Evolutionary conservation across 2,329 filamentous ascomycete species (phyloP).

Genomic region (Colletotrichum sojae): DNA sequence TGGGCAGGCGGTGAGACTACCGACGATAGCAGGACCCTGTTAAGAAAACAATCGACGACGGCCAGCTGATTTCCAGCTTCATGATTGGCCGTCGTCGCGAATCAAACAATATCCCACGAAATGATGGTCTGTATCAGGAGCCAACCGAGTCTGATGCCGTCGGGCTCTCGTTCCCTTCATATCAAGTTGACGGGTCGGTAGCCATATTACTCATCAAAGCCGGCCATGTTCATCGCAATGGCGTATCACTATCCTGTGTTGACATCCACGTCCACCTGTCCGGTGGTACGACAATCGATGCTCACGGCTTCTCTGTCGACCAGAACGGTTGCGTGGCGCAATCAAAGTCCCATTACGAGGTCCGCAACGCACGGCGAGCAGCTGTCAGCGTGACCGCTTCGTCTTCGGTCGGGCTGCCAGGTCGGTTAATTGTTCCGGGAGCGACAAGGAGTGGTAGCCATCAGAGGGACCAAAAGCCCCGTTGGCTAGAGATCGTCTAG

Average conservation of each 20-base stretch:
- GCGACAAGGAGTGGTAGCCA: slow-evolving; percentile 14
- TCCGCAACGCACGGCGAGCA: slow-evolving; percentile 13
- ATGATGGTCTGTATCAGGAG: slow-evolving; percentile 37
- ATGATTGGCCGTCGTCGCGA: slow-evolving; percentile 21
- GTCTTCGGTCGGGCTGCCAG: slow-evolving; percentile 24
- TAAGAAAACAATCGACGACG: slow-evolving; percentile 28
- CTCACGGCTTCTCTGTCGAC: not conserved
- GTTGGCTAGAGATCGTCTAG: not conserved
- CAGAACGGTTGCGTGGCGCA: slow-evolving; percentile 14
- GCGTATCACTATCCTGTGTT: not conserved
- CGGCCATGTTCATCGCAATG: slow-evolving; percentile 11
- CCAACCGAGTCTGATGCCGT: slow-evolving; percentile 4
- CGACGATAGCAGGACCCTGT: slow-evolving; percentile 20
- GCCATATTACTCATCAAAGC: slow-evolving; percentile 6
- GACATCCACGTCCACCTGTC: not conserved
- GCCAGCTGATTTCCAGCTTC: not conserved
- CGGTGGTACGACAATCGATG: not conserved
- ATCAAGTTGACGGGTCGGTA: not conserved
- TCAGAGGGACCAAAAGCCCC: not conserved
- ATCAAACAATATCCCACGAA: slow-evolving; percentile 38
- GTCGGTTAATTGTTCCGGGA: slow-evolving; percentile 16
- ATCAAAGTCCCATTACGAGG: slow-evolving; percentile 11
- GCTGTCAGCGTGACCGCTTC: slow-evolving; percentile 22
- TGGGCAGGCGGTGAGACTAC: slow-evolving; percentile 19
- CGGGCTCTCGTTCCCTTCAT: slow-evolving; percentile 18